These are phyloP conservation scores for Suillus americanus DNA, from an alignment of 768 basidiomycete species.

Conservation along the genomic window DNA sequence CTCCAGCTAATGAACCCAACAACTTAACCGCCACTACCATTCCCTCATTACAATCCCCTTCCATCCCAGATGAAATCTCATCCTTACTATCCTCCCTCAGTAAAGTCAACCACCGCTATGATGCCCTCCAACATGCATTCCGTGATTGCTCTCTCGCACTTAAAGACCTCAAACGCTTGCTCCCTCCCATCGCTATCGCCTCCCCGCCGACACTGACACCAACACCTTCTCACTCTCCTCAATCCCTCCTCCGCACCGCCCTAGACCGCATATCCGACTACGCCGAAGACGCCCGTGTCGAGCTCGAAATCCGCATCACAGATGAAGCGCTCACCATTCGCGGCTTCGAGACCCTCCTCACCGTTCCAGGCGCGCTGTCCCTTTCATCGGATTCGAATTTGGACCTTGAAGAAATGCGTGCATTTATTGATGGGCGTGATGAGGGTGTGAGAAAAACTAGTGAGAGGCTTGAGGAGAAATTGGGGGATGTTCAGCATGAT, in stretches of 20 bases:
- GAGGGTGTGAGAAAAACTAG: conserved; percentile 44
- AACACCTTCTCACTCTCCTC: conserved; percentile 2
- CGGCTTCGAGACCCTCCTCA: conserved; percentile 70
- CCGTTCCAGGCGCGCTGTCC: conserved; percentile 48
- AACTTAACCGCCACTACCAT: neutral
- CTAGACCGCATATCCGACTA: conserved; percentile 69
- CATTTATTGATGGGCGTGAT: conserved; percentile 58
- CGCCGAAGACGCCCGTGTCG: conserved; percentile 78
- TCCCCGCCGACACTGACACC: neutral
- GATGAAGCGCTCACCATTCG: conserved; percentile 66
- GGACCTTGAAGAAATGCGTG: conserved; percentile 42
- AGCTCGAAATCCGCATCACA: conserved; percentile 74
- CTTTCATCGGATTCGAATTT: conserved; percentile 5
- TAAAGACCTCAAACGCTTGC: conserved; percentile 47
- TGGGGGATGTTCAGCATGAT: conserved; percentile 76
- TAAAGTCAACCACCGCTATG: conserved; percentile 53
- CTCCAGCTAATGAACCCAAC: neutral
- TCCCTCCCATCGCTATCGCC: conserved; percentile 11
- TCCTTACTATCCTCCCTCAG: conserved; percentile 48
- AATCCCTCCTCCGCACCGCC: conserved; percentile 45
- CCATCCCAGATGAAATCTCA: conserved; percentile 15
- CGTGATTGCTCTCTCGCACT: conserved; percentile 70
- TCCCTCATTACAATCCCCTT: neutral
- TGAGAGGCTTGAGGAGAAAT: conserved; percentile 53
- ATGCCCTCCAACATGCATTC: conserved; percentile 59